A percentile compares a stretch with the other conserved stretches of the same genome.
Evolutionary conservation across 441 rosid genomes (phyloP).

Genomic region (Brassica hybrid): DNA sequence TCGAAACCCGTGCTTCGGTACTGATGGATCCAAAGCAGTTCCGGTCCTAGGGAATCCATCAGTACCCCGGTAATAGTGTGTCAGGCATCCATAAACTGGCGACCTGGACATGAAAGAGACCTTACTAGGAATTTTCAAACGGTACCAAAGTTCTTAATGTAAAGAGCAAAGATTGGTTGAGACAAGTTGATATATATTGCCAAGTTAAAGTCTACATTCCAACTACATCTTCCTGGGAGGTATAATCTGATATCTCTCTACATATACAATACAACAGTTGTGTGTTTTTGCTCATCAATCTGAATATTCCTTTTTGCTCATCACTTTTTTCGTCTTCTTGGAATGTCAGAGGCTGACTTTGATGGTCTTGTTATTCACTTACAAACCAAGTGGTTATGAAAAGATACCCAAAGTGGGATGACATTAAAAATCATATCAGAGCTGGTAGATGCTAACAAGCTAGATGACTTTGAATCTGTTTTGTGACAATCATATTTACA

Average conservation of each 20-base stretch:
- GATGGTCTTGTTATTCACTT: neutral
- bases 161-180: neutral
- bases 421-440: neutral
- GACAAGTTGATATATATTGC: constrained; percentile 14
- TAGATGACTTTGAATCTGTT: no score
- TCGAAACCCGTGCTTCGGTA: no score
- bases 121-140: no score
- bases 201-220: neutral
- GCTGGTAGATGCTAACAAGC: no score
- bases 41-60: no score
- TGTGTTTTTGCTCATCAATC: neutral
- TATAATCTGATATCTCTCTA: neutral
- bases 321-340: neutral
- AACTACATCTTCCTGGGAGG: constrained; percentile 13
- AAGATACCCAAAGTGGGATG: neutral
- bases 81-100: no score
- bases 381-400: neutral
- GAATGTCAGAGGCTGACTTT: neutral
- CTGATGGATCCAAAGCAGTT: no score
- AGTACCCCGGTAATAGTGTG: no score
- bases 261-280: neutral
- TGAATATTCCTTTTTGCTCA: neutral
- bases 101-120: no score
- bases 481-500: no score
- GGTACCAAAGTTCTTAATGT: no score